Percentiles rank a stretch among this genome's conserved stretches.
These are phyloP conservation scores for Pyrus betulifolia DNA, from an alignment of 306 rosid genomes.

Conservation along the genomic window DNA sequence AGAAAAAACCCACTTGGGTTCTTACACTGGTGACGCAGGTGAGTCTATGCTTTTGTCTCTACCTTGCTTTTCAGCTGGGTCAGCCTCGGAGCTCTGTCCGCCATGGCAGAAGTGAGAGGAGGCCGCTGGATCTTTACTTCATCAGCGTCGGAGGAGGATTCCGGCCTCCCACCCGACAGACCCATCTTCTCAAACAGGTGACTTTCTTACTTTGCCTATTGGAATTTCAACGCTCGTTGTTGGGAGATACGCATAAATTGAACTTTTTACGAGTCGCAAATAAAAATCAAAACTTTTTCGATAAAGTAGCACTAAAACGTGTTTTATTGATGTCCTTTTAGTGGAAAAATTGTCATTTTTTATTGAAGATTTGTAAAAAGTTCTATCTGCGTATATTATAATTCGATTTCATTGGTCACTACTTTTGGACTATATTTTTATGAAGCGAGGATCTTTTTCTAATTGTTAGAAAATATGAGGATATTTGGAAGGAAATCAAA, in stretches of 20 bases:
- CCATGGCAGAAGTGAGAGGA: constrained; percentile 7
- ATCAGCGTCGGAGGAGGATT: constrained; percentile 55
- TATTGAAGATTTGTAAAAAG: no score
- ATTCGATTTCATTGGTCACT: not conserved
- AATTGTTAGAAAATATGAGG: not conserved
- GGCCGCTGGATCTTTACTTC: constrained; percentile 34
- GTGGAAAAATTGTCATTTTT: no score
- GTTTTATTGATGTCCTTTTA: no score
- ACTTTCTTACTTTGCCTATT: not conserved
- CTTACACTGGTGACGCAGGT: constrained; percentile 44
- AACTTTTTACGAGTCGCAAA: no score
- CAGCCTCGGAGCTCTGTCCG: constrained; percentile 18
- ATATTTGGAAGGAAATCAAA: not conserved
- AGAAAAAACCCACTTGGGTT: constrained; percentile 33
- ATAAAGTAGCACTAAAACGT: no score
- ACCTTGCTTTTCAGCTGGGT: constrained; percentile 49
- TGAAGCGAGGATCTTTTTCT: not conserved
- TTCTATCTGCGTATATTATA: no score
- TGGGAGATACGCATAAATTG: no score
- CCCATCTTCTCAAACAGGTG: constrained; percentile 44
- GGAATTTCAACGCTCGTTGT: not conserved
- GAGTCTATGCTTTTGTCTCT: constrained; percentile 45
- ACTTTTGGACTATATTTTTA: not conserved
- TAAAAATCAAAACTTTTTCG: no score
- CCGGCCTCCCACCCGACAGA: constrained; percentile 40